Evolutionary conservation across 176 grass and related monocot species (phyloP).

Genomic region (Oryza meyeriana): DNA sequence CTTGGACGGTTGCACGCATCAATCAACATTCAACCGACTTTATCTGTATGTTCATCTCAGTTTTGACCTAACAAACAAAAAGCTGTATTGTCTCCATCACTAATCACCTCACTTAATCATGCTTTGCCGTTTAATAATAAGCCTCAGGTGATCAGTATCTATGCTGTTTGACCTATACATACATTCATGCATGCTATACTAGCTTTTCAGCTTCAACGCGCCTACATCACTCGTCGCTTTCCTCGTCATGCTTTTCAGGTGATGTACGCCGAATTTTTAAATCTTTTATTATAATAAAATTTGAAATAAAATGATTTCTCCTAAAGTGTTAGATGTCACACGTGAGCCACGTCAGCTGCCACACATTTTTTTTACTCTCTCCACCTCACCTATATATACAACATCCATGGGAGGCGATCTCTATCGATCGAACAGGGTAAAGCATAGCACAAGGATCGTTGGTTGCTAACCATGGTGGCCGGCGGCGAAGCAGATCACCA

Average conservation of each 20-base stretch:
- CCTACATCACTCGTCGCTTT: neutral
- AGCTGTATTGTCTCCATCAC: neutral
- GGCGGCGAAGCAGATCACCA: neutral
- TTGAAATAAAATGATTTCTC: too few relatives aligned
- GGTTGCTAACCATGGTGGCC: neutral
- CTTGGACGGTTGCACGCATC: neutral
- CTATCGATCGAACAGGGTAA: neutral
- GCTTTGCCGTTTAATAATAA: neutral
- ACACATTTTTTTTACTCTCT: neutral
- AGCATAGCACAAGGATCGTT: neutral
- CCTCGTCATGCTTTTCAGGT: neutral
- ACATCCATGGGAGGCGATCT: neutral
- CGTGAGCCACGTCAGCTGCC: constrained; percentile 22
- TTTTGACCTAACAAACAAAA: neutral
- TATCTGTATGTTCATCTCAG: neutral
- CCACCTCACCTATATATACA: constrained; percentile 14
- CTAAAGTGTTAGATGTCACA: neutral
- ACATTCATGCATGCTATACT: neutral
- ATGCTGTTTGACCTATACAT: neutral
- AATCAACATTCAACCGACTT: neutral
- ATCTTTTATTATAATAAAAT: too few relatives aligned
- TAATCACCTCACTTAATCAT: neutral
- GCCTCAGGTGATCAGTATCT: neutral
- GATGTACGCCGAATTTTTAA: neutral
- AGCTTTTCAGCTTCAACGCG: neutral